These are phyloP conservation scores for Podaxis mareebaensis DNA, from an alignment of 768 basidiomycete species.

Conservation along the genomic window DNA sequence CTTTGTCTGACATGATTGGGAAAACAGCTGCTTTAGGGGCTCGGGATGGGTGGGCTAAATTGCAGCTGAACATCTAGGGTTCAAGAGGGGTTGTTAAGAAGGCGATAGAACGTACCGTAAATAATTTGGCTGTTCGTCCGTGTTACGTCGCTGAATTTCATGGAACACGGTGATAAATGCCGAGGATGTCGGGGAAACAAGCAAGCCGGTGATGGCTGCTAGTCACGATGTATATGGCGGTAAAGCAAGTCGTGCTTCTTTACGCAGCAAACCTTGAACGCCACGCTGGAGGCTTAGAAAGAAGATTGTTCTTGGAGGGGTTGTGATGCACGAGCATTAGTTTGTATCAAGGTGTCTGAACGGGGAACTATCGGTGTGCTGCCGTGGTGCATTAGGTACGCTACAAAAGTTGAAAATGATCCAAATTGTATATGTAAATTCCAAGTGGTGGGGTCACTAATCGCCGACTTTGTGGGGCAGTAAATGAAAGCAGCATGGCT, in stretches of 20 bases:
- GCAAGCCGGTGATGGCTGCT: neutral
- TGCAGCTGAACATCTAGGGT: neutral
- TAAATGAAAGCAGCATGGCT: slow-evolving; percentile 1
- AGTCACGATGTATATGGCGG: neutral
- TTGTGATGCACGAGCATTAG: neutral
- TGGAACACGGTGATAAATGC: neutral
- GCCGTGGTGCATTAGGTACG: neutral
- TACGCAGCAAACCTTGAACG: slow-evolving; percentile 2
- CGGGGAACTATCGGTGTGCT: neutral
- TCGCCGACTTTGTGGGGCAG: neutral
- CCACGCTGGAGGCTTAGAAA: slow-evolving; percentile 4
- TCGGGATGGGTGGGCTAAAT: neutral
- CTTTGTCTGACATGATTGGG: neutral
- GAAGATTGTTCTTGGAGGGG: neutral
- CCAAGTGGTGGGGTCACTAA: neutral
- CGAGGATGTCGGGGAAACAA: slow-evolving; percentile 12
- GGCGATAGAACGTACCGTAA: neutral
- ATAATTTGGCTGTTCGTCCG: neutral
- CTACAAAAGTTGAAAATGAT: neutral
- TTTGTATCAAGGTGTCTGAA: neutral
- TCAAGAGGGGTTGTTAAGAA: neutral
- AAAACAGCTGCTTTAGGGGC: too few species aligned
- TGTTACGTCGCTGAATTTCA: neutral
- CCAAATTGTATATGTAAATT: neutral
- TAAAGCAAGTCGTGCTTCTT: neutral